Conservation (phyloP, 768 basidiomycete species). For the Boletus rex-veris region DNA sequence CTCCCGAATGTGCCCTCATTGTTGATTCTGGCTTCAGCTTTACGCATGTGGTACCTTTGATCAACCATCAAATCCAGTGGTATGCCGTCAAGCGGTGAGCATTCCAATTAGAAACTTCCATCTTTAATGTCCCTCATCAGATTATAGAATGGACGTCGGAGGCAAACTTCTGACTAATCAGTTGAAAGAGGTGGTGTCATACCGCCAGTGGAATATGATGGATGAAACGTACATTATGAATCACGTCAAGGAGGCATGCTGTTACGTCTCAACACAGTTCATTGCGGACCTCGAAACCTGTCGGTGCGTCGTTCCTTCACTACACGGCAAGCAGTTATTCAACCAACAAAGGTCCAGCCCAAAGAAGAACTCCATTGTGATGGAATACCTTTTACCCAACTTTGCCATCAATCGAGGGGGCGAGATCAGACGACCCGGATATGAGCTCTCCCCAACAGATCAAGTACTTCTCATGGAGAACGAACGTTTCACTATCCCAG, state of each 20-base stretch:
- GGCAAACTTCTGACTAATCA: slow-evolving; percentile 96
- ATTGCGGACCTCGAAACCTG: slow-evolving; percentile 69
- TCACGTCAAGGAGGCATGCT: slow-evolving; percentile 86
- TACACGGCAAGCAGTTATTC: slow-evolving; percentile 13
- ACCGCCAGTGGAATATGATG: slow-evolving; percentile 98
- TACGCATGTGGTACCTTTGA: slow-evolving; percentile 85
- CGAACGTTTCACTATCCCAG: slow-evolving; percentile 91
- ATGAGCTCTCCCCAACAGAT: slow-evolving; percentile 51
- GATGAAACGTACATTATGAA: slow-evolving; percentile 94
- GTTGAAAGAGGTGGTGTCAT: slow-evolving; percentile 89
- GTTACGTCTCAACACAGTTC: slow-evolving; percentile 78
- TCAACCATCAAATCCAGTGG: slow-evolving; percentile 74
- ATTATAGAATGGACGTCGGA: slow-evolving; percentile 87
- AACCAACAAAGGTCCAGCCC: slow-evolving; percentile 45
- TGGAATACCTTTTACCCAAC: slow-evolving; percentile 91
- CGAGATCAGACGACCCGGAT: slow-evolving; percentile 50
- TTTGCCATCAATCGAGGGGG: slow-evolving; percentile 65
- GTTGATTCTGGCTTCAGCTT: slow-evolving; percentile 94
- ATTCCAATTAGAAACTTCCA: slow-evolving; percentile 11
- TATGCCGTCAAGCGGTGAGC: slow-evolving; percentile 74
- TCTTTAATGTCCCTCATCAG: slow-evolving; percentile 15
- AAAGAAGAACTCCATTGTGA: slow-evolving; percentile 64
- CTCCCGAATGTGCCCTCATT: slow-evolving; percentile 76
- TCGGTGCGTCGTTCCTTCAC: slow-evolving; percentile 52
- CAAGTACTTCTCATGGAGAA: slow-evolving; percentile 84